Conservation (phyloP, 2,329 filamentous ascomycete genomes). For the Colletotrichum plurivorum region DNA sequence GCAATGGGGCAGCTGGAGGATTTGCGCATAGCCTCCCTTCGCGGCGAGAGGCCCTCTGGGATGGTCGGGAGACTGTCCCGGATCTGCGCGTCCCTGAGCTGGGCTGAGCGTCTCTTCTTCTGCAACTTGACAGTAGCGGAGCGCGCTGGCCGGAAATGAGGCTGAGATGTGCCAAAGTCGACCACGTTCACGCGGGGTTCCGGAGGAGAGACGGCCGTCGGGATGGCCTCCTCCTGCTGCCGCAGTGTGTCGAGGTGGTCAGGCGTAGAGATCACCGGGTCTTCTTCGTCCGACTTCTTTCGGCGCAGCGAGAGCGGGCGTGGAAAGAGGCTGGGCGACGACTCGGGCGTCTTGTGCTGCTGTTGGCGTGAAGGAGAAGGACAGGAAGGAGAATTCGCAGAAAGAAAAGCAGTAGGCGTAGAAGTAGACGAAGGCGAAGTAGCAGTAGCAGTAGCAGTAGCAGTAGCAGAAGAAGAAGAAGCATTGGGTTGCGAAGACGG, state of each 20-base stretch:
- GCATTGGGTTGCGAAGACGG: constrained; percentile 4
- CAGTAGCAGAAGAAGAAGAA: not conserved
- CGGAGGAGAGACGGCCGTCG: constrained; percentile 40
- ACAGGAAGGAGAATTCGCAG: not conserved
- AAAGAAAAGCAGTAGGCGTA: constrained; percentile 29
- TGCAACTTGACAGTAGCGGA: constrained; percentile 66
- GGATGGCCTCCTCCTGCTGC: constrained; percentile 53
- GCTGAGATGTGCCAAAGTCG: constrained; percentile 39
- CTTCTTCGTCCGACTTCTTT: constrained; percentile 33
- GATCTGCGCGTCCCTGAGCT: constrained; percentile 51
- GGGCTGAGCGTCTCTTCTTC: constrained; percentile 52
- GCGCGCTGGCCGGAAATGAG: constrained; percentile 38
- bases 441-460: no score
- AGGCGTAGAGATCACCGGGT: constrained; percentile 49
- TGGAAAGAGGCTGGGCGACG: constrained; percentile 41
- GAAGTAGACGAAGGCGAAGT: not conserved
- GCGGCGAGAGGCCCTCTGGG: constrained; percentile 64
- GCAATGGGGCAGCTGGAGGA: constrained; percentile 46
- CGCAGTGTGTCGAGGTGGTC: constrained; percentile 53
- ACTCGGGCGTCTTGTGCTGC: constrained; percentile 39
- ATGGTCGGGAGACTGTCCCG: constrained; percentile 62
- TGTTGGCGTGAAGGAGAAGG: constrained; percentile 37
- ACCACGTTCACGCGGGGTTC: constrained; percentile 17
- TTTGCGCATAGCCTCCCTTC: constrained; percentile 56
- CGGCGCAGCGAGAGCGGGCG: constrained; percentile 43